Base-by-base conservation (phyloP, 106 monocot genomes). In the Dendrobium catenatum region DNA sequence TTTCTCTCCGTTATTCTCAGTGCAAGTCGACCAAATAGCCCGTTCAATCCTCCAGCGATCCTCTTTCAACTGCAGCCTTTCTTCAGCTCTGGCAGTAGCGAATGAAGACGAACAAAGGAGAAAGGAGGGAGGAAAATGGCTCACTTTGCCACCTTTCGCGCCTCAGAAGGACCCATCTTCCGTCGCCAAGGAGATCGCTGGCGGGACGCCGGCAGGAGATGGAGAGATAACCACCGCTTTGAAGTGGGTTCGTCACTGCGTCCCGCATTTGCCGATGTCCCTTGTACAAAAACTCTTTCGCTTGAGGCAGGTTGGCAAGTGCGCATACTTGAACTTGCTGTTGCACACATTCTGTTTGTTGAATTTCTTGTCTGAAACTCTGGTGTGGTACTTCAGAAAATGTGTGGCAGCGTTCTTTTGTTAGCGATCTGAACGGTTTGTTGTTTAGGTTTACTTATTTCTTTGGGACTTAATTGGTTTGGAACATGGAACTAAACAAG, bases 241-340 rank as follows among this genome's bases (percentile, higher is more conserved):
- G 80, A 99, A 88, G 79, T 99, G 99, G 99, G 84, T 99, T 44
- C 91, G 89, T 3, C 90, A 84, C 16, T 91, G 95, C 86, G 95
- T 91, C 82, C 95, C 99, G 24, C 47, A 84, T 9, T 54, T 95
- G n/a, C 95, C 99, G 9, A 68, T 81, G 19, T 83, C 85, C 7
- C 91, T 95, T 27, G 80, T 95, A 41, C 95, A 95, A 58, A 99
- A 99, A 85, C 93, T 95, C 77, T 99, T 99, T 83, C 89, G 99
- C 6, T 58, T 95, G 72, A 88, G 95, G 79, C 93, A 95, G 91
- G 99, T 93, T 54, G 15, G 70, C 0, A 27, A 27, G 0, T 20
- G 46, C 27, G 31, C 20, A 4, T 18, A 2, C 42, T n/a, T 33
- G 18, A 5, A 48, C 17, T 77, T 80, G 4, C 15, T 20, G 48